phyloP scores from a whole-genome alignment of 345 rosid species.

The Cardamine chenopodiifolia region DNA sequence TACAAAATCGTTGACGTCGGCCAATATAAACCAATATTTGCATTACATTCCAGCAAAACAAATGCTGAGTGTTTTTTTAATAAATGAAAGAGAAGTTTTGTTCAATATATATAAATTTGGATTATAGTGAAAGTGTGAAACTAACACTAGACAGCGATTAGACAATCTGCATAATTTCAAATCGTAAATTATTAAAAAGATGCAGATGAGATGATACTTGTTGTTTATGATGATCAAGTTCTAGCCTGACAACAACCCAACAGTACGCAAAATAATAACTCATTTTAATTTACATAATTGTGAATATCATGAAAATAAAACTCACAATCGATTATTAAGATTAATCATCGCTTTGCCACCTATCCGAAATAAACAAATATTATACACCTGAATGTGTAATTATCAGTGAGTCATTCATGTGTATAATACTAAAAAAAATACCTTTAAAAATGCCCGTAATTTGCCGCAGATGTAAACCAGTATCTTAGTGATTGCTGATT shows the following conservation, averaged over 20 bases:
- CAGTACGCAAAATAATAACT: conserved; percentile 24
- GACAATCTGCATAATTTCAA: conserved; percentile 28
- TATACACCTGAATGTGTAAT: background rate
- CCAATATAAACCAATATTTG: conserved; percentile 25
- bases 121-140: conserved; percentile 31
- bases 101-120: conserved; percentile 21
- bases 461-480: conserved; percentile 4
- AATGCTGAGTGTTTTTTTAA: background rate
- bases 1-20: conserved; percentile 4
- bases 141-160: conserved; percentile 24
- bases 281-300: background rate
- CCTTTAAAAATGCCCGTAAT: background rate
- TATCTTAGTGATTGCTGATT: conserved; percentile 17
- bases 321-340: conserved; percentile 13
- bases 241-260: conserved; percentile 37
- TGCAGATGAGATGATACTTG: conserved; percentile 22
- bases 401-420: no score
- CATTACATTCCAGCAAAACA: background rate
- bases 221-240: conserved; percentile 29
- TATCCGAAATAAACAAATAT: background rate
- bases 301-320: conserved; percentile 16
- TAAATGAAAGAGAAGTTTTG: conserved; percentile 34
- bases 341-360: conserved; percentile 29
- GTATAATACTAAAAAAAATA: no score
- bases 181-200: conserved; percentile 15